Conservation (phyloP, 352 stramenopile genomes). For the Phytopythium chamaehyphon region DNA sequence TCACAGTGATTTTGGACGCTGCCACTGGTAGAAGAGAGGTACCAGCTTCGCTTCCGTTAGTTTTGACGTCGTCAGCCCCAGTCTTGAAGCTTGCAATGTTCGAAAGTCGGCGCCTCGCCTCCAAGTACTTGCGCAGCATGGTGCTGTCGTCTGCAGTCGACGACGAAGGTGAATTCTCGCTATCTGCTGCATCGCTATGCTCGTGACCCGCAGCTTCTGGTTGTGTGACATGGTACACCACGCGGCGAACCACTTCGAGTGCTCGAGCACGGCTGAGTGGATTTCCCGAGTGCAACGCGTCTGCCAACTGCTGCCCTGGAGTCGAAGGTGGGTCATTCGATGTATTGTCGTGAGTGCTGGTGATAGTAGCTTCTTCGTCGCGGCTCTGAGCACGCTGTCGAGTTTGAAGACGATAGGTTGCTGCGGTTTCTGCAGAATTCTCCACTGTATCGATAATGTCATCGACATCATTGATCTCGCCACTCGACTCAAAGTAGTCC, state of each 20-base stretch:
- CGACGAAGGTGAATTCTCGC: conserved; percentile 6
- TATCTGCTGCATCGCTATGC: conserved; percentile 11
- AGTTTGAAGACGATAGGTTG: neutral
- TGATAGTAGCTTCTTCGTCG: neutral
- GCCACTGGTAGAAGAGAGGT: no score
- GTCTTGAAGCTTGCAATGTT: conserved; percentile 17
- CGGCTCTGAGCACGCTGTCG: neutral
- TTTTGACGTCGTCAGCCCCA: neutral
- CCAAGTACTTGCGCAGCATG: conserved; percentile 53
- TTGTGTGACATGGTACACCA: conserved; percentile 40
- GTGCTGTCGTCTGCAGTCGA: conserved; percentile 18
- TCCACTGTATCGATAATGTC: conserved; percentile 1
- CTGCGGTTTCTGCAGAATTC: neutral
- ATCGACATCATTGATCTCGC: conserved; percentile 4
- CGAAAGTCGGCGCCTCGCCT: conserved; percentile 33
- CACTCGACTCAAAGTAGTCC: neutral
- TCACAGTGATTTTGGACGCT: no score
- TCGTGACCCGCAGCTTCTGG: neutral
- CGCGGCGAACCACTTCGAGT: conserved; percentile 42
- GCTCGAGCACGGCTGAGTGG: conserved; percentile 41
- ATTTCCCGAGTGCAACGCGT: conserved; percentile 59
- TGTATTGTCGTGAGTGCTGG: neutral
- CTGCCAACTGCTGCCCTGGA: conserved; percentile 42
- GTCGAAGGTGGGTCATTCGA: conserved; percentile 16
- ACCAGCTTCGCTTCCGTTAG: neutral